Conservation (phyloP, 2,329 filamentous ascomycete species). For the Massarina eburnea region DNA sequence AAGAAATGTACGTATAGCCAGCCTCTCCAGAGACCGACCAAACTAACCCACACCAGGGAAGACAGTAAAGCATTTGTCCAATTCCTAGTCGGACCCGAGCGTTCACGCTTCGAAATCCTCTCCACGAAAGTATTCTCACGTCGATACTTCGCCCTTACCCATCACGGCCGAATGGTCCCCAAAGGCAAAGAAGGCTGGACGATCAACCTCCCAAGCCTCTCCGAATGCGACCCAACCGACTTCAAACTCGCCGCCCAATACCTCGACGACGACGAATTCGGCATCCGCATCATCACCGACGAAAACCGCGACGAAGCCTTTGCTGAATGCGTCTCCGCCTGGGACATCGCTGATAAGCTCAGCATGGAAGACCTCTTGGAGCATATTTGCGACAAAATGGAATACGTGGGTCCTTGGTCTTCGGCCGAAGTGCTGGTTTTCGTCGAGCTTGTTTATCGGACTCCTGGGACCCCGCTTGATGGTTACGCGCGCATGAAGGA, state of each 20-base stretch:
- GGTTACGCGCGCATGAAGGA: conserved; percentile 17
- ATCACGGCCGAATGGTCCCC: conserved; percentile 12
- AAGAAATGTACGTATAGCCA: background rate
- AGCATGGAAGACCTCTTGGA: conserved; percentile 31
- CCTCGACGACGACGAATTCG: conserved; percentile 23
- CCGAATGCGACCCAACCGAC: conserved; percentile 16
- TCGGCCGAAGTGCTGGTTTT: conserved; percentile 17
- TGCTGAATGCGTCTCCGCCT: conserved; percentile 23
- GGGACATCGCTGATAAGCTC: conserved; percentile 21
- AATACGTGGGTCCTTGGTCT: conserved; percentile 10
- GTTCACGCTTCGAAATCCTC: conserved; percentile 12
- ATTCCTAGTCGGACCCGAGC: conserved; percentile 19
- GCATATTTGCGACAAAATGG: conserved; percentile 25
- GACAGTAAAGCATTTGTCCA: conserved; percentile 23
- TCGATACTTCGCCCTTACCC: conserved; percentile 15
- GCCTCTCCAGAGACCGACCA: background rate
- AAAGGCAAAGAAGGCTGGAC: conserved; percentile 18
- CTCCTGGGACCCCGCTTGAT: background rate
- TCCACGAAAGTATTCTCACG: conserved; percentile 15
- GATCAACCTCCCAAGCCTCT: conserved; percentile 18
- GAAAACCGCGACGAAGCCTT: conserved; percentile 14
- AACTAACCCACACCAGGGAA: conserved; percentile 8
- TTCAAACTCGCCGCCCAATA: conserved; percentile 30
- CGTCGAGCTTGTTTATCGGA: conserved; percentile 17
- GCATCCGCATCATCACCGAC: conserved; percentile 13